Conservation (phyloP, 345 rosid species). For the Gossypium arboreum region DNA sequence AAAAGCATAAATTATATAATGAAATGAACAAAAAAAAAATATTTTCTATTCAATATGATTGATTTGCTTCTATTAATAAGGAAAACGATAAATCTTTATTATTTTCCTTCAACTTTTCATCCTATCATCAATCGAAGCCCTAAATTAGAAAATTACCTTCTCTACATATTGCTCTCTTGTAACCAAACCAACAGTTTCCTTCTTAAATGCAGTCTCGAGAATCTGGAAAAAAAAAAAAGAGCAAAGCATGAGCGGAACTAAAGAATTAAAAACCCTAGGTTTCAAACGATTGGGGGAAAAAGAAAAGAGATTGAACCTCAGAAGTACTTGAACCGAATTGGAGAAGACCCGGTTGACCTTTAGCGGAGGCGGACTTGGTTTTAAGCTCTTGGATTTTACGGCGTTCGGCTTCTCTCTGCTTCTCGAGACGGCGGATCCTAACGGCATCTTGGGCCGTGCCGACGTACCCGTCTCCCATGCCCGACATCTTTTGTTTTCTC, state of each 20-base stretch:
- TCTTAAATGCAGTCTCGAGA: conserved; percentile 97
- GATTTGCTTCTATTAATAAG: too few species aligned
- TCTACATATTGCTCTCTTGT: conserved; percentile 97
- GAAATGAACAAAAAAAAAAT: background rate
- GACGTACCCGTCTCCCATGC: conserved; percentile 99
- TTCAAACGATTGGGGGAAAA: background rate
- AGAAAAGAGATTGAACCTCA: conserved; percentile 45
- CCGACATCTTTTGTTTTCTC: conserved; percentile 69
- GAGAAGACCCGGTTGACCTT: conserved; percentile 93
- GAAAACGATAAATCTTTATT: too few species aligned
- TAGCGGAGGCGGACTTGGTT: conserved; percentile 71
- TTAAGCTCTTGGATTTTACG: conserved; percentile 95
- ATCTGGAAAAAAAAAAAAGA: conserved; percentile 41
- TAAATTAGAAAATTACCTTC: conserved; percentile 52
- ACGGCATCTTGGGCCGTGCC: conserved; percentile 99
- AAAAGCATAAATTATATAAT: background rate
- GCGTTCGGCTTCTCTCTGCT: conserved; percentile 97
- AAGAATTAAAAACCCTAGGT: conserved; percentile 10
- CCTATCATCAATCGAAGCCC: background rate
- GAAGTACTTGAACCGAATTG: conserved; percentile 94
- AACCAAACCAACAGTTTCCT: conserved; percentile 94
- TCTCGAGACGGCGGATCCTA: conserved; percentile 94
- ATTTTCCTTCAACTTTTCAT: too few species aligned
- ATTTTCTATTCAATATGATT: too few species aligned
- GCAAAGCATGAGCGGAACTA: background rate